Conservation (phyloP, 345 rosid species). For the Citrus hindsii region DNA sequence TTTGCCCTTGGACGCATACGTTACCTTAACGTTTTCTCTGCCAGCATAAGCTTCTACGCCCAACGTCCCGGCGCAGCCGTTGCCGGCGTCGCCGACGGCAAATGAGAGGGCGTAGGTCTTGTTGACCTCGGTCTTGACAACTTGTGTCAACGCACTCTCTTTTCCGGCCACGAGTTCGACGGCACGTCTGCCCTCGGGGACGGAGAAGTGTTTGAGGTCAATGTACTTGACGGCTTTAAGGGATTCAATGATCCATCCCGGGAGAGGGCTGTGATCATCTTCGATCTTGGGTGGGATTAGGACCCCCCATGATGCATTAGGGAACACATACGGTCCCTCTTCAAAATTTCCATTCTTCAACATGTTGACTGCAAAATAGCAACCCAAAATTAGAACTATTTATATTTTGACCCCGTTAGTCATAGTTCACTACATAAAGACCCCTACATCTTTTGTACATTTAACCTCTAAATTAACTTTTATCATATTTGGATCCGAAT, state of each 20-base stretch:
- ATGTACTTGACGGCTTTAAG: slow-evolving; percentile 57
- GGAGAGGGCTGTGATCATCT: slow-evolving; percentile 49
- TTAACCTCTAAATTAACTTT: too few relatives aligned
- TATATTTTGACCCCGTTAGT: neutral
- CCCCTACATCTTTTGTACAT: neutral
- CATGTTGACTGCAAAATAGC: slow-evolving; percentile 30
- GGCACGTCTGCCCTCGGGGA: slow-evolving; percentile 39
- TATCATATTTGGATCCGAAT: too few relatives aligned
- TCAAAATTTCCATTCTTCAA: slow-evolving; percentile 47
- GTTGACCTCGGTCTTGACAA: slow-evolving; percentile 28
- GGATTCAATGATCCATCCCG: slow-evolving; percentile 54
- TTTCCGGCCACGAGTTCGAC: slow-evolving; percentile 53
- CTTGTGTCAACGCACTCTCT: slow-evolving; percentile 51
- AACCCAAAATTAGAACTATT: neutral
- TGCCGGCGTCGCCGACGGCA: slow-evolving; percentile 39
- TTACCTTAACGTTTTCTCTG: slow-evolving; percentile 24
- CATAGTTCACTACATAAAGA: neutral
- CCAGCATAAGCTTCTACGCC: slow-evolving; percentile 42
- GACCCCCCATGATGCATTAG: slow-evolving; percentile 50
- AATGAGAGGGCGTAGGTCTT: slow-evolving; percentile 38
- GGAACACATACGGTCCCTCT: slow-evolving; percentile 50
- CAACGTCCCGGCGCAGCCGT: slow-evolving; percentile 41
- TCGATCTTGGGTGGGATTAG: slow-evolving; percentile 51
- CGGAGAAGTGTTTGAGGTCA: slow-evolving; percentile 35
- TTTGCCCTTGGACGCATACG: slow-evolving; percentile 42